These are phyloP conservation scores for Rutstroemia sp. DNA, from an alignment of 2,329 filamentous ascomycete species.

Conservation along the genomic window DNA sequence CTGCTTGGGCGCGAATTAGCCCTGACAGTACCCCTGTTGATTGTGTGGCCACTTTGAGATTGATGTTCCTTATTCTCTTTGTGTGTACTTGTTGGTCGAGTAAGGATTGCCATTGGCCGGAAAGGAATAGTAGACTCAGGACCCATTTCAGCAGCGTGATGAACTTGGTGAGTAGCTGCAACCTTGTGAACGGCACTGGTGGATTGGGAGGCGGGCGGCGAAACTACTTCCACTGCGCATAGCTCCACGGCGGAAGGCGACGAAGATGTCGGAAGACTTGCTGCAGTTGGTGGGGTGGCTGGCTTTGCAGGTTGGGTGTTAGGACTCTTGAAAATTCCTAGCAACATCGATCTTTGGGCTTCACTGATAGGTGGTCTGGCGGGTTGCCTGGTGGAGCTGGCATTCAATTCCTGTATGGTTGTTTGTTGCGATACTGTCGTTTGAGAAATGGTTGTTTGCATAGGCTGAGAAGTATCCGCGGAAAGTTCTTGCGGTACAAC, in stretches of 20 bases:
- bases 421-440: conserved; percentile 3
- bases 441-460: conserved; percentile 2
- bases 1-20: not conserved
- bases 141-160: conserved; percentile 16
- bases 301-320: conserved; percentile 13
- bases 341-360: conserved; percentile 23
- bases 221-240: conserved; percentile 26
- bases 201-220: conserved; percentile 5
- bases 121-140: conserved; percentile 25
- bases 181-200: conserved; percentile 8
- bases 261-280: conserved; percentile 19
- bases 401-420: conserved; percentile 3
- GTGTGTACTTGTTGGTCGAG: conserved; percentile 20
- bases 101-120: conserved; percentile 22
- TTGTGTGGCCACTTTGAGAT: too few relatives aligned
- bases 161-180: not conserved
- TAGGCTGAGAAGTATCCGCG: conserved; percentile 16
- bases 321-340: conserved; percentile 28
- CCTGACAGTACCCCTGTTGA: not conserved
- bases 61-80: conserved; percentile 5
- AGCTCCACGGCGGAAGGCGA: conserved; percentile 28
- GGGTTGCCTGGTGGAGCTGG: not conserved
- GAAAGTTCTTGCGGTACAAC: conserved; percentile 24
- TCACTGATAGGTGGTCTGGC: conserved; percentile 22
- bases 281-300: conserved; percentile 13